These are phyloP conservation scores for Syzygium malaccense DNA, from an alignment of 441 rosid species.

Conservation along the genomic window DNA sequence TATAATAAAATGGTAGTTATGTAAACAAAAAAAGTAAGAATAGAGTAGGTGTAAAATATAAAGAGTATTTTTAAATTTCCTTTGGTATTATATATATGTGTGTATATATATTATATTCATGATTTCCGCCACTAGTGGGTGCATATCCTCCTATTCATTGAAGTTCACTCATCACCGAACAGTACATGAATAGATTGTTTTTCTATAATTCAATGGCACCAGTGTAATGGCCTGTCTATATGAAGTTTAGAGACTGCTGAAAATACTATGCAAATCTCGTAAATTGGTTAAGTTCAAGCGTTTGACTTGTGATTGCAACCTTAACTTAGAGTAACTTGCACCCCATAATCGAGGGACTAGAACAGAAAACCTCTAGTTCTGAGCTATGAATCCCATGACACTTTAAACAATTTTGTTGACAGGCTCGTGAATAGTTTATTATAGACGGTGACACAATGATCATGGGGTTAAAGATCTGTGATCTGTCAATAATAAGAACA, in stretches of 20 bases:
- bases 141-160: background rate
- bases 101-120: background rate
- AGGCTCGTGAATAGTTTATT: background rate
- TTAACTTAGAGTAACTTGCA: too few relatives aligned
- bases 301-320: too few relatives aligned
- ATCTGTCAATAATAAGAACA: background rate
- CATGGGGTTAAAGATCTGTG: background rate
- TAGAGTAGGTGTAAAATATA: background rate
- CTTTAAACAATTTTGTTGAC: background rate
- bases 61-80: background rate
- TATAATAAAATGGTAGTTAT: background rate
- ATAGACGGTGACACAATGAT: background rate
- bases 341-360: too few relatives aligned
- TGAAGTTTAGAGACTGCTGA: background rate
- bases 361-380: background rate
- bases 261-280: background rate
- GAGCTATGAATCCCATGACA: background rate
- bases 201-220: background rate
- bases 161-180: too few relatives aligned
- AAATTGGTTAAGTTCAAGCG: too few relatives aligned
- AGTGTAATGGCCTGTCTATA: background rate
- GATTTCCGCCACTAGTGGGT: background rate
- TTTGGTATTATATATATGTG: background rate
- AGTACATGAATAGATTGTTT: too few relatives aligned
- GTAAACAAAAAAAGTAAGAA: background rate